Conservation (phyloP, 176 grass and related monocot genomes). For the Hyparrhenia diplandra region DNA sequence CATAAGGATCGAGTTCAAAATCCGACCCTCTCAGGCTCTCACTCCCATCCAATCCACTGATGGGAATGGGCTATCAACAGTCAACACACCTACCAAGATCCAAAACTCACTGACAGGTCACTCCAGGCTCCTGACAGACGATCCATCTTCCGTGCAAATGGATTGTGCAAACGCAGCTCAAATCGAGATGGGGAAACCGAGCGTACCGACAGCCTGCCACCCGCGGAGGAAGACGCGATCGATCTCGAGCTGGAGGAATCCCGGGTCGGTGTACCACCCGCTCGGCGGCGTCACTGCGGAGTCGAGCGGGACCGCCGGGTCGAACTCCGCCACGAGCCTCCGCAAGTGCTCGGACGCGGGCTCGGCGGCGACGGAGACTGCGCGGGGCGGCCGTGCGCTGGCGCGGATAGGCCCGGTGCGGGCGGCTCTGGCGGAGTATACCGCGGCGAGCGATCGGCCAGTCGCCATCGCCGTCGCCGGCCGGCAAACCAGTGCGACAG, state of each 20-base stretch:
- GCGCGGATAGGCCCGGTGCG: too few species aligned
- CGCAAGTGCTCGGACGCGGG: not conserved
- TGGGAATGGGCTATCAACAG: too few species aligned
- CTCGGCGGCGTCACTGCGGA: constrained; percentile 65
- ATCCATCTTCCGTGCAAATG: not conserved
- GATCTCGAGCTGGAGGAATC: constrained; percentile 60
- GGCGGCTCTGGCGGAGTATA: too few species aligned
- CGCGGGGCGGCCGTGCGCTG: not conserved
- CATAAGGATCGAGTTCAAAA: not conserved
- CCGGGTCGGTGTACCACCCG: constrained; percentile 71
- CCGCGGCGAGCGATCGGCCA: too few species aligned
- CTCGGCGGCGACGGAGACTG: not conserved
- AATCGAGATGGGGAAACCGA: not conserved
- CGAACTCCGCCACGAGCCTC: constrained; percentile 55
- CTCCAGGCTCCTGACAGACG: not conserved
- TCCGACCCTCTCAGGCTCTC: not conserved
- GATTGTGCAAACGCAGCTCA: not conserved
- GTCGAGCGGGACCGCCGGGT: constrained; percentile 43
- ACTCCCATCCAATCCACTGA: not conserved
- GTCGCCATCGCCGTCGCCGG: too few species aligned
- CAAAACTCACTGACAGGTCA: not conserved
- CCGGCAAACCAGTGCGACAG: too few species aligned
- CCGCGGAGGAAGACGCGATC: constrained; percentile 73
- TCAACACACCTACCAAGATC: not conserved
- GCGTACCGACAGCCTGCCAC: constrained; percentile 88